Percentiles rank a stretch among this genome's conserved stretches.
Evolutionary conservation across 2,329 filamentous ascomycete species (phyloP).

Genomic region (Neofusicoccum parvum): DNA sequence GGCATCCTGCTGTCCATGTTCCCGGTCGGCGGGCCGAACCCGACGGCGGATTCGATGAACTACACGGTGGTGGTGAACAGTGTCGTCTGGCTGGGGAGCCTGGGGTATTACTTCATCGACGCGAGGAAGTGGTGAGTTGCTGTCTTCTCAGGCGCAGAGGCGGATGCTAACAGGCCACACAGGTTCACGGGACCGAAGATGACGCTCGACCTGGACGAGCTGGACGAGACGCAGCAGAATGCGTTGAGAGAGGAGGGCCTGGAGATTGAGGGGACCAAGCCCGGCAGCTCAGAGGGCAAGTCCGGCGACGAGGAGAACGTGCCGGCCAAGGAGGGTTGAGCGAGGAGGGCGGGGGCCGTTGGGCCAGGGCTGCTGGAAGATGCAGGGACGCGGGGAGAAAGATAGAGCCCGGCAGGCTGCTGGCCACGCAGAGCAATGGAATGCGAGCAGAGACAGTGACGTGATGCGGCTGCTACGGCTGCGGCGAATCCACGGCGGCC

Average conservation of each 20-base stretch:
- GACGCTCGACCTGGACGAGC: slow-evolving; percentile 48
- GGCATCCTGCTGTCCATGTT: slow-evolving; percentile 63
- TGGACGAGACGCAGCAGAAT: slow-evolving; percentile 30
- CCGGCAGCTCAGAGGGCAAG: background rate
- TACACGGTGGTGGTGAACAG: slow-evolving; percentile 65
- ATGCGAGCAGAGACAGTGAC: no score
- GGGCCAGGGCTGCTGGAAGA: no score
- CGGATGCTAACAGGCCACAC: slow-evolving; percentile 30
- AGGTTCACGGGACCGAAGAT: slow-evolving; percentile 58
- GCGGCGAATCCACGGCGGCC: no score
- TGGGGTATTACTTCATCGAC: slow-evolving; percentile 59
- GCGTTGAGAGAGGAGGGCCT: slow-evolving; percentile 27
- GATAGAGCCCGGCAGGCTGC: no score
- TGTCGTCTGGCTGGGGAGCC: slow-evolving; percentile 59
- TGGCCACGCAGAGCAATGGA: no score
- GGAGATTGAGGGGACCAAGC: slow-evolving; percentile 24
- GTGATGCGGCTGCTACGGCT: no score
- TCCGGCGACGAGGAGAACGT: background rate
- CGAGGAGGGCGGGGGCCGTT: background rate
- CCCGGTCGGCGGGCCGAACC: slow-evolving; percentile 57
- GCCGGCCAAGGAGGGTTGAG: background rate
- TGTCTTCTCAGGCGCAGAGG: background rate
- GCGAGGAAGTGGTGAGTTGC: slow-evolving; percentile 55
- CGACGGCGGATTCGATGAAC: slow-evolving; percentile 58
- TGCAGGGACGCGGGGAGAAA: no score